These are phyloP conservation scores for Mycena galopus DNA, from an alignment of 768 basidiomycete species.

Conservation along the genomic window DNA sequence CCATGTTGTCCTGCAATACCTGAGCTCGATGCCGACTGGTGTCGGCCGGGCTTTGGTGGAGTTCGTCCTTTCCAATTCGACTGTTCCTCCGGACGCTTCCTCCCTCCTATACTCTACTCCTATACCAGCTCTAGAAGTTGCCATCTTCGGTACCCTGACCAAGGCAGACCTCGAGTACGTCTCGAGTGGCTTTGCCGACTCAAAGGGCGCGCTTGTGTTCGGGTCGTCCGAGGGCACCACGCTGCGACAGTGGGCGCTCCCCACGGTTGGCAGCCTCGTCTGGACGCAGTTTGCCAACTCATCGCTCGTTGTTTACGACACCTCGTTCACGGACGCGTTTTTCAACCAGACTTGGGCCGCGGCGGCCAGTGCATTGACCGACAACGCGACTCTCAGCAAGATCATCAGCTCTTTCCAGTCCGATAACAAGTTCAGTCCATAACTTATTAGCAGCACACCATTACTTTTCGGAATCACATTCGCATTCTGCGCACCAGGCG, in stretches of 20 bases:
- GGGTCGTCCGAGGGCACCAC: constrained; percentile 64
- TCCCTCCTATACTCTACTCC: constrained; percentile 57
- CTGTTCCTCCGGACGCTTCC: constrained; percentile 56
- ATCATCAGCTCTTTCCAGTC: constrained; percentile 58
- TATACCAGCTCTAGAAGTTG: constrained; percentile 71
- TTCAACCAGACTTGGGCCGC: constrained; percentile 67
- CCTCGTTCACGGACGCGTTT: constrained; percentile 53
- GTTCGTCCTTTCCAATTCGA: constrained; percentile 58
- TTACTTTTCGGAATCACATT: constrained; percentile 22
- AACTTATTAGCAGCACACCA: neutral
- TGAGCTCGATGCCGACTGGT: constrained; percentile 62
- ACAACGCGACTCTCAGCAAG: constrained; percentile 53
- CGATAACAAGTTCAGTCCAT: constrained; percentile 41
- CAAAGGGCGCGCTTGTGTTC: constrained; percentile 68
- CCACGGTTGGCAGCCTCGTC: constrained; percentile 52
- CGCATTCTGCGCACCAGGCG: neutral
- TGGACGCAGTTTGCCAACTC: constrained; percentile 70
- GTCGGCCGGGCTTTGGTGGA: constrained; percentile 62
- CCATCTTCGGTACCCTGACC: constrained; percentile 69
- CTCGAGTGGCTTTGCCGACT: constrained; percentile 64
- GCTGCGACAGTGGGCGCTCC: constrained; percentile 69
- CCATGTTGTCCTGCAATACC: constrained; percentile 71
- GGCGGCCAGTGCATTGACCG: constrained; percentile 51
- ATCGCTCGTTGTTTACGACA: constrained; percentile 64
- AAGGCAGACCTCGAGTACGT: constrained; percentile 62